A percentile compares a stretch with the other conserved stretches of the same genome.
Conservation (phyloP, 2,329 filamentous ascomycete genomes). For the Beauveria sp. region DNA sequence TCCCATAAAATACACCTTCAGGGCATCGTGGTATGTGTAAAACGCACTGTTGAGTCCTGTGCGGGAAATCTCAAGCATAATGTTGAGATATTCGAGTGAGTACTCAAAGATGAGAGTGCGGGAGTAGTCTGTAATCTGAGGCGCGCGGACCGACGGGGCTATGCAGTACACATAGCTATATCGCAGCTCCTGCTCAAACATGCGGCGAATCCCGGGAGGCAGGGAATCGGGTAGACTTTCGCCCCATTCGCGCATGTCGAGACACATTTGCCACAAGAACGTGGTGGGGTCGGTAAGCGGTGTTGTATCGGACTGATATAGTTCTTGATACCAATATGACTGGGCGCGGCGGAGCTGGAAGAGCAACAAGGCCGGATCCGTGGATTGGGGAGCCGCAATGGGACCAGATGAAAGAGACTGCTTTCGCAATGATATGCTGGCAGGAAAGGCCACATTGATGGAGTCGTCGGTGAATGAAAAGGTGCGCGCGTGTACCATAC, state of each 20-base stretch:
- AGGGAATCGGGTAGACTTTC: slow-evolving; percentile 63
- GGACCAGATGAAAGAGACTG: slow-evolving; percentile 34
- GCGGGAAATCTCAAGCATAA: slow-evolving; percentile 60
- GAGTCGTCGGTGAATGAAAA: slow-evolving; percentile 94
- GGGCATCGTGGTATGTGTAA: slow-evolving; percentile 79
- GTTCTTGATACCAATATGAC: slow-evolving; percentile 81
- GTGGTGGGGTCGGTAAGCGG: slow-evolving; percentile 61
- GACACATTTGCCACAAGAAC: slow-evolving; percentile 69
- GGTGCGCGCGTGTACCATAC: slow-evolving; percentile 76
- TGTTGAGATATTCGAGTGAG: slow-evolving; percentile 71
- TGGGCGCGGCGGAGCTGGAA: slow-evolving; percentile 80
- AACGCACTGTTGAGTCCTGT: slow-evolving; percentile 55
- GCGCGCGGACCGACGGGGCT: slow-evolving; percentile 68
- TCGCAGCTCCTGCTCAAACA: slow-evolving; percentile 81
- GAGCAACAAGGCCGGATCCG: slow-evolving; percentile 66
- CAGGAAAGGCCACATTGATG: slow-evolving; percentile 71
- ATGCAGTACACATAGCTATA: slow-evolving; percentile 90
- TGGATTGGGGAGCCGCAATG: slow-evolving; percentile 39
- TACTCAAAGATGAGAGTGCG: slow-evolving; percentile 81
- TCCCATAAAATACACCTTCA: slow-evolving; percentile 72
- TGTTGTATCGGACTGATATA: slow-evolving; percentile 70
- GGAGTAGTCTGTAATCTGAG: slow-evolving; percentile 66
- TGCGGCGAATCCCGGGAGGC: slow-evolving; percentile 57
- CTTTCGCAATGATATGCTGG: slow-evolving; percentile 31
- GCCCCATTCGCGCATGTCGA: slow-evolving; percentile 74